Evolutionary conservation across 2,329 filamentous ascomycete genomes (phyloP).

Genomic region (Coniella lustricola): DNA sequence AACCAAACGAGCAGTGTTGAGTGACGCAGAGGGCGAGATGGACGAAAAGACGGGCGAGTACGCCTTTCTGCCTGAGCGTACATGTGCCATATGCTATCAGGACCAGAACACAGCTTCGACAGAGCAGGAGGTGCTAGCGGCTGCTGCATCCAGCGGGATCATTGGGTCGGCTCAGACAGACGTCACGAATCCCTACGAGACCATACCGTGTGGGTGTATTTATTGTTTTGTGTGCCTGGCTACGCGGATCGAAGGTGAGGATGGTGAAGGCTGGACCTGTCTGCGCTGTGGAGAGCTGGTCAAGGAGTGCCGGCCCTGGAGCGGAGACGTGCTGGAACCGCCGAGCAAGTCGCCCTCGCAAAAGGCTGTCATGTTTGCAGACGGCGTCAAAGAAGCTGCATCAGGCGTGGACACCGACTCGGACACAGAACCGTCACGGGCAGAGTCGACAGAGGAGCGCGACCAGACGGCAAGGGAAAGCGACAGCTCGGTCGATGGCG

Average conservation of each 20-base stretch:
- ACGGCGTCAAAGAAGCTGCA: slow-evolving; percentile 34
- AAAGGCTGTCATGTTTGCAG: slow-evolving; percentile 58
- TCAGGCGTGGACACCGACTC: slow-evolving; percentile 19
- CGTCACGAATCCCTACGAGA: slow-evolving; percentile 92
- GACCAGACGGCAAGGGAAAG: slow-evolving; percentile 13
- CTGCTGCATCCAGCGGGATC: slow-evolving; percentile 66
- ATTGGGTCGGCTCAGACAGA: slow-evolving; percentile 86
- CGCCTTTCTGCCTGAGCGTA: slow-evolving; percentile 81
- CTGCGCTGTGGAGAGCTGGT: slow-evolving; percentile 79
- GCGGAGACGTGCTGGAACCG: slow-evolving; percentile 72
- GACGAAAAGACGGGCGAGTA: slow-evolving; percentile 62
- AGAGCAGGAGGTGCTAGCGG: slow-evolving; percentile 66
- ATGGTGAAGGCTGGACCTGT: slow-evolving; percentile 91
- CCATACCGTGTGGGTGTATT: slow-evolving; percentile 79
- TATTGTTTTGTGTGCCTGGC: slow-evolving; percentile 98
- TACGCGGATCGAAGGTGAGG: slow-evolving; percentile 80
- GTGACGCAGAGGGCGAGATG: slow-evolving; percentile 24
- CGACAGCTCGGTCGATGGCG: slow-evolving; percentile 16
- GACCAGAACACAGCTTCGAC: slow-evolving; percentile 75
- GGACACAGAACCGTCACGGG: slow-evolving; percentile 21
- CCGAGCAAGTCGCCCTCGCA: slow-evolving; percentile 31
- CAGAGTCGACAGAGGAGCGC: slow-evolving; percentile 8
- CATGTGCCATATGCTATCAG: slow-evolving; percentile 94
- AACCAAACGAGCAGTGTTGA: slow-evolving; percentile 58
- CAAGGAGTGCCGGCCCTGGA: slow-evolving; percentile 85